Base-by-base conservation (phyloP, 495 filamentous ascomycete species). In the Jackrogersella multiformis region DNA sequence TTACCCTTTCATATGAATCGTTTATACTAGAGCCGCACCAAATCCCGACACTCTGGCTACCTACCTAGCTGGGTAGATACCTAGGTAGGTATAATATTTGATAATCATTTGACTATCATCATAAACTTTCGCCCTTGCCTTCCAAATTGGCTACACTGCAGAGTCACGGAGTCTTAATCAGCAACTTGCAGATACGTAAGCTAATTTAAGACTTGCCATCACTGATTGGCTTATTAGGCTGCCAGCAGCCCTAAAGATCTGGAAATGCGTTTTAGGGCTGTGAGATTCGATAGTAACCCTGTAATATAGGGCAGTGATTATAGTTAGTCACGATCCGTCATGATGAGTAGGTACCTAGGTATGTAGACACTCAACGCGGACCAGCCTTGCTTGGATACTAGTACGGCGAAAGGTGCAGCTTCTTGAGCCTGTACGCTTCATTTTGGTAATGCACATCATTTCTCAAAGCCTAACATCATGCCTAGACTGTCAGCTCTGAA, bases 301-400 rank as follows among this genome's bases (percentile, higher is more conserved):
- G 35, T 32, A 51, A 38, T 51, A 46, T n/a, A 3, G 45, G 34
- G 56, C 18, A 9, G 39, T 13, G 45, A 18, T 20, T n/a, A 5
- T 28, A 34, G 38, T 62, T 62, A 54, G 48, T 61, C 24, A 62
- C 28, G 13, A 36, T 54, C 59, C 36, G 59, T 62, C 26, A 36
- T 34, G 59, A 62, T 62, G 48, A 62, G 38, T 45, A 61, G 23
- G 16, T 2, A 44, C 46, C 38, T 24, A n/a, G n/a, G n/a, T n/a
- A n/a, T n/a, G n/a, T n/a, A n/a, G n/a, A n/a, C n/a, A 18, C 15
- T 21, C n/a, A 13, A 10, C 23, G 2, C 16, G 23, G 41, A 5
- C 15, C 24, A 16, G n/a, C 34, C 34, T 49, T 30, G 26, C 7
- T 18, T 26, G n/a, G 24, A n/a, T 6, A 49, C 35, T 23, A n/a